Conservation (phyloP, 2,329 filamentous ascomycete species). For the Phaeoacremonium minimum region DNA sequence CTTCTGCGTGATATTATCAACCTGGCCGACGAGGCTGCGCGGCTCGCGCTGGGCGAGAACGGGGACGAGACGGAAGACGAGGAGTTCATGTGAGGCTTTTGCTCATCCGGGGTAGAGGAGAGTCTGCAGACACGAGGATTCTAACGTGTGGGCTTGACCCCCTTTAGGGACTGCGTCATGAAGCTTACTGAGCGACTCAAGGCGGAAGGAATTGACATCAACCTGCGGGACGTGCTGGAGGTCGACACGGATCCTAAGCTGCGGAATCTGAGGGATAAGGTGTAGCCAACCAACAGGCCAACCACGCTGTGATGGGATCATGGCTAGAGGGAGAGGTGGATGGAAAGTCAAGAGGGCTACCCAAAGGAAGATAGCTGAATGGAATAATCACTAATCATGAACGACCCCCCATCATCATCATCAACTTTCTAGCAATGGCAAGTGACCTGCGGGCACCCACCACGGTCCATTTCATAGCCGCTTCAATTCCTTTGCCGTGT, state of each 20-base stretch:
- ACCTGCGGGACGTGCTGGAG: conserved; percentile 10
- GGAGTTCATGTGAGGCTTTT: conserved; percentile 33
- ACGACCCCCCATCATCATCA: too few relatives aligned
- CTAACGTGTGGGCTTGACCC: conserved; percentile 4
- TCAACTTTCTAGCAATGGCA: too few relatives aligned
- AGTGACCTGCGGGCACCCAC: too few relatives aligned
- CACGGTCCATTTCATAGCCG: too few relatives aligned
- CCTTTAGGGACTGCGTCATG: conserved; percentile 11
- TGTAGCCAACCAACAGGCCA: too few relatives aligned
- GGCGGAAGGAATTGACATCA: conserved; percentile 11
- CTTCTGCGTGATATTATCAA: conserved; percentile 29
- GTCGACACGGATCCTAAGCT: conserved; percentile 11
- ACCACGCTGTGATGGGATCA: too few relatives aligned
- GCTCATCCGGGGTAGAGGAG: conserved; percentile 1
- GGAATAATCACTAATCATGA: too few relatives aligned
- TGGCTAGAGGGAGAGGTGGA: too few relatives aligned
- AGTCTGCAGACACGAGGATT: conserved; percentile 3
- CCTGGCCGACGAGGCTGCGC: conserved; percentile 37
- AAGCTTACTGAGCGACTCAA: conserved; percentile 12
- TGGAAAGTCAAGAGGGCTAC: too few relatives aligned
- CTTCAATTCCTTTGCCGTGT: too few relatives aligned
- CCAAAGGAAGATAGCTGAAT: too few relatives aligned
- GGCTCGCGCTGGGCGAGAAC: conserved; percentile 30
- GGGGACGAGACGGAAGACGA: conserved; percentile 24
- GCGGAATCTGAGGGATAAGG: conserved; percentile 9